Base-by-base conservation (phyloP, 371 early-diverging fungal species). In the Choanephora cucurbitarum region DNA sequence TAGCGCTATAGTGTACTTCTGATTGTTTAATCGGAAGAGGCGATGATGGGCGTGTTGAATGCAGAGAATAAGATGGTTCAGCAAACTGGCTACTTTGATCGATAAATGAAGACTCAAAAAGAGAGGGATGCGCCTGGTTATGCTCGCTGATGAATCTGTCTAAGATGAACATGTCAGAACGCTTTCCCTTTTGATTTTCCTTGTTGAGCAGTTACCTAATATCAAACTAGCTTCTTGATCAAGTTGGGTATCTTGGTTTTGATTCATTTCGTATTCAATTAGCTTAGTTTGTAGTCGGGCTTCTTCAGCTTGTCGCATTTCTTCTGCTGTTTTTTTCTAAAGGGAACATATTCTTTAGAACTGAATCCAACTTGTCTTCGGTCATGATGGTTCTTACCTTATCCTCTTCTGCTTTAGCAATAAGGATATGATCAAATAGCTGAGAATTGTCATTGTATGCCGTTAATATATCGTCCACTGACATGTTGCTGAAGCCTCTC, bases 251-350 rank as follows among this genome's bases (percentile, higher is more conserved):
- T 49, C 49, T 39, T 44, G 37, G 19, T 56, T 41, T 13, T 60
- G 60, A 31, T 48, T 60, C 24, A 61, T 23, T 58, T 69, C 58
- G 15, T 52, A 64, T 51, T 70, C 67, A 21, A 70, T 50, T 18
- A 42, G 55, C 23, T 64, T 70, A 13, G 53, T 41, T n/a, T 62
- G 67, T 48, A 62, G 51, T 24, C 57, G 52, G n/a, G 60, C 63
- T 48, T 66, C 58, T 39, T 70, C 67, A 11, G 53, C 58, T 39
- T 63, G 62, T 15, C 52, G 47, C 19, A 58, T 47, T 52, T 70
- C 64, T 41, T 70, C 70, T 34, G 70, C 63, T 15, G 70, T 49
- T 28, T 21, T 49, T 61, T 55, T 54, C 70, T 70, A n/a, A n/a
- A n/a, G n/a, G n/a, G n/a, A n/a, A n/a, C n/a, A n/a, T n/a, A n/a